Percentiles rank a stretch among this genome's conserved stretches.
These are phyloP conservation scores for Filobasidium wieringae DNA, from an alignment of 768 basidiomycete genomes.

Conservation along the genomic window DNA sequence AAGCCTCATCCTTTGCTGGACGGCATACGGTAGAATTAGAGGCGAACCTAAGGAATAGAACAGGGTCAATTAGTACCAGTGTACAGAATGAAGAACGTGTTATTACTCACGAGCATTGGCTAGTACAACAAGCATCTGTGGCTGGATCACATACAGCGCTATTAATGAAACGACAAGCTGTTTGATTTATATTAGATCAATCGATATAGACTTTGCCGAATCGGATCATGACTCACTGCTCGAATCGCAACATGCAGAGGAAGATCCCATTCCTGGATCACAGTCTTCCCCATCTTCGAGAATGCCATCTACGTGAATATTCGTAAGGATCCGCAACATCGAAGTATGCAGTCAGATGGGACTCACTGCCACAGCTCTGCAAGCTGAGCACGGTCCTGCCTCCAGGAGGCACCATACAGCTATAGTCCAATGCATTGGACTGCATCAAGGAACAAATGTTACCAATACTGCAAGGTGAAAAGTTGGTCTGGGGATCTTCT, in stretches of 20 bases:
- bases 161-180: slow-evolving; percentile 47
- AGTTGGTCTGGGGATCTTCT: slow-evolving; percentile 48
- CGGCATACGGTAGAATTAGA: slow-evolving; percentile 53
- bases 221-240: slow-evolving; percentile 42
- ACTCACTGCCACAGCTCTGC: slow-evolving; percentile 34
- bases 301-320: slow-evolving; percentile 28
- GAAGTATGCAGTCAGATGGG: neutral
- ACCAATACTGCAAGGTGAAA: slow-evolving; percentile 68
- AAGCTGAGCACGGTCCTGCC: slow-evolving; percentile 27
- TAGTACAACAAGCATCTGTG: slow-evolving; percentile 64
- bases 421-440: slow-evolving; percentile 45
- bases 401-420: slow-evolving; percentile 58
- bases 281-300: slow-evolving; percentile 62
- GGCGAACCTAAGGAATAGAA: slow-evolving; percentile 51
- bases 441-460: slow-evolving; percentile 73
- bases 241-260: slow-evolving; percentile 55
- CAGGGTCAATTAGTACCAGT: neutral
- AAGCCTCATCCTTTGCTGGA: slow-evolving; percentile 52
- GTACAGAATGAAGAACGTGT: neutral
- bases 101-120: neutral
- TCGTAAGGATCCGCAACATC: neutral
- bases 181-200: neutral
- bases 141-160: slow-evolving; percentile 68
- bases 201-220: neutral
- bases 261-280: slow-evolving; percentile 56